Percentiles rank a stretch among this genome's conserved stretches.
phyloP scores from a whole-genome alignment of 2,329 filamentous ascomycete species.

The Pyrenochaeta sp. region DNA sequence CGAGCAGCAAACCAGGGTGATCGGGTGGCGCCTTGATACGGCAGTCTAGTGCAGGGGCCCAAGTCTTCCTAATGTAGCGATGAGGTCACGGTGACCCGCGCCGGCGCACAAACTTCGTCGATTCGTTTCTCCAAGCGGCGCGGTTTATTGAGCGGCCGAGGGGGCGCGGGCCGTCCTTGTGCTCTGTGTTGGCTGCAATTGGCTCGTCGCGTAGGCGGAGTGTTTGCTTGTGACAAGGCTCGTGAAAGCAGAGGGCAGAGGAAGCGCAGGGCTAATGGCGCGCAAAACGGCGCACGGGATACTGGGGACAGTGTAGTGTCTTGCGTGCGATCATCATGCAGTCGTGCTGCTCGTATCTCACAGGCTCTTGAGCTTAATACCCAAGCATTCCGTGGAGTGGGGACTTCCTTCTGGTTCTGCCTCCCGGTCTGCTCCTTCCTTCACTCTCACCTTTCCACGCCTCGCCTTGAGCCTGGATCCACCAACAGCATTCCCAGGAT shows the following conservation, averaged over 20 bases:
- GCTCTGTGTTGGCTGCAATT: conserved; percentile 7
- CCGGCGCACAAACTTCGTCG: too few relatives aligned
- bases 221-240: conserved; percentile 5
- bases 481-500: too few relatives aligned
- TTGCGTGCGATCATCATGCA: conserved; percentile 16
- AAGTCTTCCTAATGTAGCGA: not conserved
- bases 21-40: too few relatives aligned
- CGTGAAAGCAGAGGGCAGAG: too few relatives aligned
- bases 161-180: not conserved
- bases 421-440: too few relatives aligned
- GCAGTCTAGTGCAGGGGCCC: conserved; percentile 1
- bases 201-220: not conserved
- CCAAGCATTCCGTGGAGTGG: not conserved
- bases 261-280: conserved; percentile 12
- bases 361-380: not conserved
- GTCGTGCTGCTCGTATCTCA: not conserved
- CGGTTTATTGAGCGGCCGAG: not conserved
- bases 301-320: not conserved
- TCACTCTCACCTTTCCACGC: conserved; percentile 15
- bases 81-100: conserved; percentile 3
- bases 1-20: too few relatives aligned
- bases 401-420: not conserved
- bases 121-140: not conserved
- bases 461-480: too few relatives aligned
- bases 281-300: conserved; percentile 9